Conservation (phyloP, 1,284 basidiomycete species). For the Schizophyllum commune region DNA sequence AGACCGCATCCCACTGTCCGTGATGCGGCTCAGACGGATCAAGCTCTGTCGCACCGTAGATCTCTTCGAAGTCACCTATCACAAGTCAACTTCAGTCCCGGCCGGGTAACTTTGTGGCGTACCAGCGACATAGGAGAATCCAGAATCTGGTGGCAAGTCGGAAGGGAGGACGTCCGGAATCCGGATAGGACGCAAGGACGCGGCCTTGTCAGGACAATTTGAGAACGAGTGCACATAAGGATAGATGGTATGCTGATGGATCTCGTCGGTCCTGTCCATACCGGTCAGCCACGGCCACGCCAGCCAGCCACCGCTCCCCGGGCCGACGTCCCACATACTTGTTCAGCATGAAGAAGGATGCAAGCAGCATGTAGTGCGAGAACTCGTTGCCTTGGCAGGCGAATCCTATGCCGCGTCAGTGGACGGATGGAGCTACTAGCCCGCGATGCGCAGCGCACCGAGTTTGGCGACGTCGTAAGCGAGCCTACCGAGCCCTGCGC, state of each 20-base stretch:
- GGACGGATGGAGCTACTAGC: constrained; percentile 1
- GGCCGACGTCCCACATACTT: constrained; percentile 32
- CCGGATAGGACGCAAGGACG: constrained; percentile 58
- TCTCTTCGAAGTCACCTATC: constrained; percentile 85
- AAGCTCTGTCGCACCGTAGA: constrained; percentile 57
- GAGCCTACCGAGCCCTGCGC: constrained; percentile 79
- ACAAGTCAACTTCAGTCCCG: background rate
- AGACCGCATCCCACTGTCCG: constrained; percentile 80
- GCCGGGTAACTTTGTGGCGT: constrained; percentile 6
- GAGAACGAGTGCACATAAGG: constrained; percentile 90
- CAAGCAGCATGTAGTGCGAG: constrained; percentile 86
- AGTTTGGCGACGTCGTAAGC: constrained; percentile 80
- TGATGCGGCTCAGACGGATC: constrained; percentile 54
- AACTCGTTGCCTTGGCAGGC: constrained; percentile 90
- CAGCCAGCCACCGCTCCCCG: too few species aligned
- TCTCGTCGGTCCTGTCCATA: constrained; percentile 49
- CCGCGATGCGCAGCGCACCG: constrained; percentile 36
- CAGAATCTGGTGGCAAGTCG: constrained; percentile 50
- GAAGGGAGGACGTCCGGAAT: constrained; percentile 84
- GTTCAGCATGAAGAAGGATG: constrained; percentile 79
- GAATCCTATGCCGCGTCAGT: constrained; percentile 49
- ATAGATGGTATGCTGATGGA: constrained; percentile 68
- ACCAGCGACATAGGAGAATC: constrained; percentile 85
- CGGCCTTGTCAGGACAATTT: constrained; percentile 55
- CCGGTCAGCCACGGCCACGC: constrained; percentile 1